A percentile compares a stretch with the other conserved stretches of the same genome.
phyloP scores from a whole-genome alignment of 2,329 filamentous ascomycete genomes.

The Colletotrichum plurivorum region DNA sequence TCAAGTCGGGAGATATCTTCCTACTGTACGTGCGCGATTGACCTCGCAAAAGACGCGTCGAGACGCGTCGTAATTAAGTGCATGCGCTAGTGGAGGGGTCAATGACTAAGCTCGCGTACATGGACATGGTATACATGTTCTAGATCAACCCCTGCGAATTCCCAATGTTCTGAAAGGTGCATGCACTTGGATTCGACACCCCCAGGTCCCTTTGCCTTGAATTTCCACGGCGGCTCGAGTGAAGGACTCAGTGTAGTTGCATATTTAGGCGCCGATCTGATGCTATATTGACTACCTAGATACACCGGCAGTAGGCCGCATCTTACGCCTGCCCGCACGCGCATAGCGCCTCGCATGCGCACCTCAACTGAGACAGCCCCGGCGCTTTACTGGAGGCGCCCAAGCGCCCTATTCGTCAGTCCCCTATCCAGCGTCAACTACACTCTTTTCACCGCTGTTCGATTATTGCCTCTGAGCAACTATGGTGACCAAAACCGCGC shows the following conservation, averaged over 20 bases:
- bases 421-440: background rate
- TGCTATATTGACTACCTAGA: no score
- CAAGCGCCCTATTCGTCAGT: background rate
- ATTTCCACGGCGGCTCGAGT: no score
- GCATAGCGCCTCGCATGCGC: conserved; percentile 20
- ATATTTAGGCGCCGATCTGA: no score
- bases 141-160: no score
- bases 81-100: conserved; percentile 9
- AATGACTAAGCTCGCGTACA: conserved; percentile 25
- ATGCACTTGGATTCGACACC: no score
- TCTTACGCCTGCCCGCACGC: background rate
- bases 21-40: background rate
- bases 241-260: no score
- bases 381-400: background rate
- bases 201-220: no score
- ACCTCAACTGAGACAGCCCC: conserved; percentile 25
- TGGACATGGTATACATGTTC: no score
- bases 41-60: conserved; percentile 21
- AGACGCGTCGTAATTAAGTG: conserved; percentile 34
- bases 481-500: no score
- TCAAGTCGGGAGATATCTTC: background rate
- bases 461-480: no score
- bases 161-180: no score
- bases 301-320: conserved; percentile 1
- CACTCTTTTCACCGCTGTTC: no score